Base-by-base conservation (phyloP, 495 filamentous ascomycete species). In the Xylaria venustula region DNA sequence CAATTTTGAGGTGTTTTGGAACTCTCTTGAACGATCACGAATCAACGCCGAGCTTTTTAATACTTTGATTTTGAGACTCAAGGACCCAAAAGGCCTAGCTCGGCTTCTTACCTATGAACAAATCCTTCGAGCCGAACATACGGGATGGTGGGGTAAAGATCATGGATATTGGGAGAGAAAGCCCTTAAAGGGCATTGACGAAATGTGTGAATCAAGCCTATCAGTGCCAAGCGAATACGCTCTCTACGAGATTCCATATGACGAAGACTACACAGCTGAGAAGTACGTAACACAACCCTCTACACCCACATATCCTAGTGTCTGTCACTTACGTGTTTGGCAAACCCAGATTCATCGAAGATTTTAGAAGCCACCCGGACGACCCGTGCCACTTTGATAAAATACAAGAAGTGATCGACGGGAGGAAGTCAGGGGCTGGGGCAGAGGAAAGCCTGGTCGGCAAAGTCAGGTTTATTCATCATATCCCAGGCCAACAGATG, bases 1-100 rank as follows among this genome's bases (percentile, higher is more conserved):
- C 17, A 86, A 87, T 1, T 90, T 90, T 60, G 87, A 90, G 64
- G 77, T 88, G 2, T 87, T 83, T 64, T 89, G 85, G 80, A 72
- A 80, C 1, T 64, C 74, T 42, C 72, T 90, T 11, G 84, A 88
- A 48, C 77, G 87, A 12, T 77, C 79, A 0, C 75, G 74, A 85
- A 88, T 67, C 86, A 26, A 45, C 37, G 15, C 37, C 37, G 15
- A 8, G 37, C 37, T 40, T 15, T 40, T 40, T 12, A 8, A 40
- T 3, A 3, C 37, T 12, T 15, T 15, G 6, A 15, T 15, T 8
- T 15, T 3, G 6, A 8, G 7, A 15, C 37, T 15, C 7, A 40
- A 40, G 3, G 37, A 40, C 6, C 3, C 37, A 3, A 5, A 15
- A 15, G 37, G 37, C 14, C 15, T 40, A 40, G 37, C 37, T 40